Evolutionary conservation across 2,329 filamentous ascomycete genomes (phyloP).

Genomic region (Colletotrichum spaethianum): DNA sequence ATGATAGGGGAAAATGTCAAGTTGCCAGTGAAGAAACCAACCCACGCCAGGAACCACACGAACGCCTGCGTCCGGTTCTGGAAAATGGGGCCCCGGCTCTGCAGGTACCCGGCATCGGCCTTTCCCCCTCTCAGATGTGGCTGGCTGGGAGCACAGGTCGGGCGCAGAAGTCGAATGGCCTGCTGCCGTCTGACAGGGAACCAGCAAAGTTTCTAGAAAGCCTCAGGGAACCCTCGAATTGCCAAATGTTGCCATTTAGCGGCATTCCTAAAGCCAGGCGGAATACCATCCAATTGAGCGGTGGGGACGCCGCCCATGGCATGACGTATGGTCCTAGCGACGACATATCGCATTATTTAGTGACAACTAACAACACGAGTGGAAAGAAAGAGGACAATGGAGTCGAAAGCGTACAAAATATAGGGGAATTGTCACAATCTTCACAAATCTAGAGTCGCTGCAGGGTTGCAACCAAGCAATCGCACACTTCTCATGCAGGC

Average conservation of each 20-base stretch:
- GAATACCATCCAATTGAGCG: not conserved
- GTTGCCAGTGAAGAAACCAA: slow-evolving; percentile 7
- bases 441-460: not conserved
- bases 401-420: not conserved
- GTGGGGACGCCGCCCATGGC: not conserved
- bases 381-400: not conserved
- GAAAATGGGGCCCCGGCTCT: slow-evolving; percentile 25
- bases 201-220: not conserved
- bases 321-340: not conserved
- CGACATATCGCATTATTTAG: not conserved
- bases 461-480: too few relatives aligned
- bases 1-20: not conserved
- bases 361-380: not conserved
- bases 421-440: not conserved
- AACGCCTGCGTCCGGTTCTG: slow-evolving; percentile 24
- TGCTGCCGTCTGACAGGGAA: not conserved
- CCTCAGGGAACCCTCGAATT: not conserved
- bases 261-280: not conserved
- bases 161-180: not conserved
- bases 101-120: slow-evolving; percentile 39
- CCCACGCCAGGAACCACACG: slow-evolving; percentile 1
- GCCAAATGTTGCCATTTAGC: not conserved
- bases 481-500: not conserved
- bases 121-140: slow-evolving; percentile 8
- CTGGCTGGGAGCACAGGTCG: slow-evolving; percentile 11